Conservation (phyloP, 2,329 filamentous ascomycete genomes). For the Colletotrichum cuscutae region DNA sequence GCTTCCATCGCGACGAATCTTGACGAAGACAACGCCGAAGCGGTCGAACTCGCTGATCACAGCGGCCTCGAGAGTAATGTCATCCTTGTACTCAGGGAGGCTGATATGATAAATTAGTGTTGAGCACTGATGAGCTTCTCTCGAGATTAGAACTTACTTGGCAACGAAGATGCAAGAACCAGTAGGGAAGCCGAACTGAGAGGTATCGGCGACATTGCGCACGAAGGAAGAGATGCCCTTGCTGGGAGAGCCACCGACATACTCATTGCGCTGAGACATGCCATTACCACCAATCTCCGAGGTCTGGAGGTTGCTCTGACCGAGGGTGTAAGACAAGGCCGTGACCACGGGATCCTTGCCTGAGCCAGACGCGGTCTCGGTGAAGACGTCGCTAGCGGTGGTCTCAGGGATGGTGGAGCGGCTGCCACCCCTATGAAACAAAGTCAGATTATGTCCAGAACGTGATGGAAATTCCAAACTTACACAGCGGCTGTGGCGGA, state of each 20-base stretch:
- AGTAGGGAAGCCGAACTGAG: conserved; percentile 63
- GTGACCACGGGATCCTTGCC: not conserved
- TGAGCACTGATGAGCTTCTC: not conserved
- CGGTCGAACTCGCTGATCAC: conserved; percentile 63
- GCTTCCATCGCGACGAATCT: conserved; percentile 69
- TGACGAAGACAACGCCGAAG: conserved; percentile 69
- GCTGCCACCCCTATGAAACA: not conserved
- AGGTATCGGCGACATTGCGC: conserved; percentile 48
- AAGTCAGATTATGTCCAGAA: not conserved
- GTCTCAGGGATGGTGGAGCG: not conserved
- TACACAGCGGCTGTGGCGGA: conserved; percentile 30
- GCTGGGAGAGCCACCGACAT: conserved; percentile 18
- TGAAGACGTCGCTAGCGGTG: conserved; percentile 18
- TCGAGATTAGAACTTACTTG: conserved; percentile 60
- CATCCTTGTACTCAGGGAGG: conserved; percentile 60
- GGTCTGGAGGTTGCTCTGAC: conserved; percentile 19
- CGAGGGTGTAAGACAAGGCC: conserved; percentile 13
- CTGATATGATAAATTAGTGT: conserved; percentile 46
- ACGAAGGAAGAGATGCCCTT: conserved; percentile 16
- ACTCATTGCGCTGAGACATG: not conserved
- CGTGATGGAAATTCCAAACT: not conserved
- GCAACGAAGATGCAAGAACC: conserved; percentile 72
- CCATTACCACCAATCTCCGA: not conserved
- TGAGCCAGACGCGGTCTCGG: not conserved
- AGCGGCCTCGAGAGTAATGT: conserved; percentile 61